Base-by-base conservation (phyloP, 2,329 filamentous ascomycete species). In the Trichoderma atrobrunneum region DNA sequence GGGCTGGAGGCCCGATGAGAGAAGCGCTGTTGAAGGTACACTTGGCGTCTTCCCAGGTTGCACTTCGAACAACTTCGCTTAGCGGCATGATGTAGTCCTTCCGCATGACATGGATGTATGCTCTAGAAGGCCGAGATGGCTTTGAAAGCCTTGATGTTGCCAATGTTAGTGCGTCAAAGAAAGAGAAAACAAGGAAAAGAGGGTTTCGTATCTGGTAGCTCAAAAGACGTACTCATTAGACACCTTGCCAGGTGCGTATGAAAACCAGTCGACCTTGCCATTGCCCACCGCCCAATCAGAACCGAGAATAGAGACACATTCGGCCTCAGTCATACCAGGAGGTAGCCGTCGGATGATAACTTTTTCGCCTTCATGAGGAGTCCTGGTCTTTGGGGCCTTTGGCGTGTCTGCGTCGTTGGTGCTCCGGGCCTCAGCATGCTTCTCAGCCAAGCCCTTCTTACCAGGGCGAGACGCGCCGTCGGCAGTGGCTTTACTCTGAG, bases 241-340 rank as follows among this genome's bases (percentile, higher is more conserved):
- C 59, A 95, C 86, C 79, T 97, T 97, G 72, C 88, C 88, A 2
- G 81, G 76, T 7, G 82, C 81, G 75, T 85, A 99, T 63, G 87
- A 87, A 75, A 92, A 86, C 93, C 93, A 98, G 80, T 97, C 95
- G 14, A 97, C 89, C 79, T 91, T 96, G 36, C 93, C 94, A 62
- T 88, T 88, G n/a, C 92, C 93, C 4, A 88, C 77, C 77, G 90
- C 92, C 95, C 95, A 98, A 63, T 94, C 91, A 2, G 91, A 87
- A 5, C 94, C 95, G 14, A 98, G 80, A 10, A 90, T 86, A 16
- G 84, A 81, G 77, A 90, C 85, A 74, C 97, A 95, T 78, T 99
- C 96, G 1, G 87, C 82, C 78, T 93, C 88, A 0, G 93, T 97
- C 80, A 99, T 86, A 10, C 92, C 93, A 1, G 96, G 95, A 11